Base-by-base conservation (phyloP, 495 filamentous ascomycete species). In the Tuber borchii region DNA sequence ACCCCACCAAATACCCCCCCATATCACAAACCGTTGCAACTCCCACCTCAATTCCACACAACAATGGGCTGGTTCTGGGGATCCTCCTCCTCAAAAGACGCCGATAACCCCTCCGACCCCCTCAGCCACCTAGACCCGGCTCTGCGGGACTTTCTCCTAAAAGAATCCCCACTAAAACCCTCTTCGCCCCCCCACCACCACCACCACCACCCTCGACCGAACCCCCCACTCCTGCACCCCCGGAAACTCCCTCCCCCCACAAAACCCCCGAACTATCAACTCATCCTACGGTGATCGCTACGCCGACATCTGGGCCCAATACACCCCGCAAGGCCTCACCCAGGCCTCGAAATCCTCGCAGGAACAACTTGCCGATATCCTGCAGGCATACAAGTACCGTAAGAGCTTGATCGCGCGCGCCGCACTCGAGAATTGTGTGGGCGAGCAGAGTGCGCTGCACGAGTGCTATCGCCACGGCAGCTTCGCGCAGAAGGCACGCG, bases 401-500 rank as follows among this genome's bases (percentile, higher is more conserved):
- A 92, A 91, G 80, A 88, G 88, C 31, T 86, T 88, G 73, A 93
- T 98, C 73, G 92, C 92, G 31, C 87, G 88, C 31, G 93, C 92
- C 12, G 95, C 95, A 20, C 86, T 97, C 78, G 96, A 98, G 86
- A 99, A 97, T 83, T 99, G 95, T 85, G 91, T 93, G 0, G 77
- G 93, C 73, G 93, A 97, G 84, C 91, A 97, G 84, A 85, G 90
- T 79, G 90, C 87, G 39, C 88, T 94, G 85, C 87, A 87, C 71
- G 85, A 89, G 4, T 99, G 95, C 86, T 96, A 93, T 85, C 85
- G 87, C 74, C 86, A 85, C 65, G 93, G 93, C 48, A 85, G 85
- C 37, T 87, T 86, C 84, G 82, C 83, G 71, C 86, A 89, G 69
- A 86, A 87, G 39, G 83, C 91, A 84, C 93, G 88, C 6, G 87